Conservation (phyloP, 2,329 filamentous ascomycete species). For the Ramularia endophylla region DNA sequence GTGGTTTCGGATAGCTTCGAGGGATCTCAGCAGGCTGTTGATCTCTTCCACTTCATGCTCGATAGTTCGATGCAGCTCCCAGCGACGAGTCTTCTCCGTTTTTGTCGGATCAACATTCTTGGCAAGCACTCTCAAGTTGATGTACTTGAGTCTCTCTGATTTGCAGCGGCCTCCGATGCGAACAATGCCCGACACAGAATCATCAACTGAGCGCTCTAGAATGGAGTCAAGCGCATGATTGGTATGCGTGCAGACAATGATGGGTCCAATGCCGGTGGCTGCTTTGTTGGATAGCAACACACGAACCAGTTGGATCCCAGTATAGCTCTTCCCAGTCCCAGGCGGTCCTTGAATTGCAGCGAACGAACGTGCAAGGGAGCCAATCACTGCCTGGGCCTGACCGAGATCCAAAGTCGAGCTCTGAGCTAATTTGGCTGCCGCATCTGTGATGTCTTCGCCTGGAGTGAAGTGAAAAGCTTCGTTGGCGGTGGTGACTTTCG, state of each 20-base stretch:
- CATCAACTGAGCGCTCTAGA: constrained; percentile 53
- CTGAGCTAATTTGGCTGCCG: constrained; percentile 20
- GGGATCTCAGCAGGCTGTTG: constrained; percentile 7
- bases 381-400: constrained; percentile 52
- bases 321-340: constrained; percentile 70
- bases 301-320: constrained; percentile 59
- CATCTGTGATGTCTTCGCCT: not conserved
- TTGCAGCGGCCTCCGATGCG: constrained; percentile 57
- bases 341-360: constrained; percentile 68
- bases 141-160: constrained; percentile 44
- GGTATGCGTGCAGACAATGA: constrained; percentile 45
- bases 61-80: constrained; percentile 21
- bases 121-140: constrained; percentile 46
- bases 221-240: constrained; percentile 54
- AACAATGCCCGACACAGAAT: constrained; percentile 50
- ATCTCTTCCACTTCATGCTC: constrained; percentile 18
- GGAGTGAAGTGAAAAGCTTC: constrained; percentile 11
- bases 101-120: constrained; percentile 33
- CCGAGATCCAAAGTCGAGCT: constrained; percentile 44
- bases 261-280: constrained; percentile 51
- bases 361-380: constrained; percentile 48
- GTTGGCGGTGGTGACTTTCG: constrained; percentile 9
- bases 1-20: constrained; percentile 6
- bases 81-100: constrained; percentile 33
- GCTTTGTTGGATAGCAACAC: constrained; percentile 46